phyloP scores from a whole-genome alignment of 176 grass and related monocot genomes.

The Miscanthus lutarioriparius region DNA sequence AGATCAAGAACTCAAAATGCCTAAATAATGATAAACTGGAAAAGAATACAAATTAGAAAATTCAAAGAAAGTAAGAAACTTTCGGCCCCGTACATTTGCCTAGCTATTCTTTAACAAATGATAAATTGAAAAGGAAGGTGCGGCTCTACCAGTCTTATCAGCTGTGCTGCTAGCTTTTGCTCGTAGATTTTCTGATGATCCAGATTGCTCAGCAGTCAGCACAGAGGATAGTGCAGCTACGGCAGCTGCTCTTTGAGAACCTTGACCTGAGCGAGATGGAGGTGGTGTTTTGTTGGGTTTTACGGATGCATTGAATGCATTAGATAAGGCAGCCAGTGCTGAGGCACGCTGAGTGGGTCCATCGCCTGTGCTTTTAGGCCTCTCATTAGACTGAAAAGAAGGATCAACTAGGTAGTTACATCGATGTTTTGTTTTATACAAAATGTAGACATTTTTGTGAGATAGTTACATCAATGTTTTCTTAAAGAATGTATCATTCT shows the following conservation, averaged over 20 bases:
- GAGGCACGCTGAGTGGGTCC: constrained; percentile 82
- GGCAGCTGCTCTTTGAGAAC: constrained; percentile 97
- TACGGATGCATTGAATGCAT: constrained; percentile 72
- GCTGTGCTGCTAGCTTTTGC: constrained; percentile 48
- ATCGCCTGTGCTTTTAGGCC: constrained; percentile 56
- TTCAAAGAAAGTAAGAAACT: neutral
- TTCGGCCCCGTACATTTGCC: neutral
- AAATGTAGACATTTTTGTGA: constrained; percentile 4
- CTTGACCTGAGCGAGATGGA: constrained; percentile 62
- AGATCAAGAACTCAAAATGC: constrained; percentile 4
- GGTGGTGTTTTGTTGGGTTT: constrained; percentile 64
- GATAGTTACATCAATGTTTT: neutral
- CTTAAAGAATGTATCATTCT: neutral
- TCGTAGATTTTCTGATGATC: constrained; percentile 65
- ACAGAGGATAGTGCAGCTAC: constrained; percentile 90
- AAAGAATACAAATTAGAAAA: constrained; percentile 1
- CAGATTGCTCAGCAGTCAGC: constrained; percentile 77
- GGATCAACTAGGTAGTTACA: constrained; percentile 2
- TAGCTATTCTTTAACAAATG: neutral
- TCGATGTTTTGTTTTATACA: neutral
- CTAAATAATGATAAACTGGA: neutral
- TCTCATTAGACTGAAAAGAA: constrained; percentile 54
- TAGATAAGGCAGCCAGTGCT: constrained; percentile 82
- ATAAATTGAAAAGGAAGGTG: constrained; percentile 3
- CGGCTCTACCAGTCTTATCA: constrained; percentile 47